Evolutionary conservation across 768 basidiomycete species (phyloP).

Genomic region (Sporobolomyces phaffii): DNA sequence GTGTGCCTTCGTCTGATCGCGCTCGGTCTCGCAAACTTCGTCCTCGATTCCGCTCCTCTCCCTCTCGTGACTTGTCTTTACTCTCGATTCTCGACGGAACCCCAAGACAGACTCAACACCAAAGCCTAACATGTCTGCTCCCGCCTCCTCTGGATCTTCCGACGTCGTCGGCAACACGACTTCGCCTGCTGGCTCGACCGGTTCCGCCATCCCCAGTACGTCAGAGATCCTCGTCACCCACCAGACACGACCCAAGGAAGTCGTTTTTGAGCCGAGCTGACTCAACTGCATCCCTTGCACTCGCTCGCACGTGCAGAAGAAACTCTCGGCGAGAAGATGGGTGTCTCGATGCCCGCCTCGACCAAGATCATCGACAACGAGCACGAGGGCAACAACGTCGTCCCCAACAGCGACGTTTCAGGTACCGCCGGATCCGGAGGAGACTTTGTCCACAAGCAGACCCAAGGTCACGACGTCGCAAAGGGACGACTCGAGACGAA

Average conservation of each 20-base stretch:
- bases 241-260: too few species aligned
- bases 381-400: slow-evolving; percentile 11
- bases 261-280: neutral
- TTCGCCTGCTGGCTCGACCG: slow-evolving; percentile 7
- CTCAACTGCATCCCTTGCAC: neutral
- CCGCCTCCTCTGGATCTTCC: slow-evolving; percentile 19
- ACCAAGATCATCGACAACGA: slow-evolving; percentile 6
- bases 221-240: neutral
- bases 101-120: too few species aligned
- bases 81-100: too few species aligned
- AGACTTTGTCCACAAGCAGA: slow-evolving; percentile 5
- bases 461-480: slow-evolving; percentile 15
- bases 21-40: too few species aligned
- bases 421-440: slow-evolving; percentile 23
- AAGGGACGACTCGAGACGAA: slow-evolving; percentile 28
- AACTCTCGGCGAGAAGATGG: slow-evolving; percentile 3
- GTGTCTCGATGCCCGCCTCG: slow-evolving; percentile 6
- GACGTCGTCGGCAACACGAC: slow-evolving; percentile 22
- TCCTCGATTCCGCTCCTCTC: neutral
- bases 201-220: neutral
- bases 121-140: slow-evolving; percentile 15
- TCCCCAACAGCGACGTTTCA: slow-evolving; percentile 11
- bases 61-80: neutral
- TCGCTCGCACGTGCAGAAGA: neutral
- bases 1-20: too few species aligned